Evolutionary conservation across 1,284 basidiomycete species (phyloP), one percentile per base, ranked within the genome.

Genomic region (Tilletia caries): DNA sequence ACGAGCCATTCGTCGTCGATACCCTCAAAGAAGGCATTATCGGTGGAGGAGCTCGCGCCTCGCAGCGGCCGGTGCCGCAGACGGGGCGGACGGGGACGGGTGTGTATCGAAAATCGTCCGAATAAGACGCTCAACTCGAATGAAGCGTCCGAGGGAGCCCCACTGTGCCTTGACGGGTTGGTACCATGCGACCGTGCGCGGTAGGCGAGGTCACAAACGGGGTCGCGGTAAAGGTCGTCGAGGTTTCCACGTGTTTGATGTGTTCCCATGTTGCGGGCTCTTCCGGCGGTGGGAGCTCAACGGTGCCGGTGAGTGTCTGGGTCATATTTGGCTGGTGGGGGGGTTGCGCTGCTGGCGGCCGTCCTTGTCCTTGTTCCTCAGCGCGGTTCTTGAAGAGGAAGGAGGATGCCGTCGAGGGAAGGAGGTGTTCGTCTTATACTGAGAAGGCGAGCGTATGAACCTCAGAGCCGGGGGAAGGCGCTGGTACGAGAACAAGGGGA

Each of bases 141-240:
- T 76, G 66, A 78, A 79, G 67, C 68, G 70, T 64, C 78, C 78
- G 5, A 79, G 64, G 0, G 73, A 73, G 5, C 72, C 70, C 62
- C 73, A 75, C 44, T 72, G 13, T 1, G 50, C 46, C 2, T 71
- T 65, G 2, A 77, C 72, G 0, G 69, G 60, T n/a, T n/a, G n/a
- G n/a, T n/a, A n/a, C n/a, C n/a, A 2, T 64, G 69, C 0, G 73
- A 70, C 48, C 72, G 79, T 1, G 68, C 71, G 20, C 74, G 71
- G 33, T 79, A 79, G 37, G 68, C 71, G 0, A 66, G 62, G 43
- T 79, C 77, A 68, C 75, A 77, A 0, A 46, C 60, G 0, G 71
- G 66, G 52, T 75, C 68, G 43, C 78, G 73, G 18, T 70, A 70
- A n/a, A 79, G 76, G 29, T 76, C 65, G 62, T 77, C 75, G 12